phyloP scores from a whole-genome alignment of 257 asterid genomes.

The Vinca minor region DNA sequence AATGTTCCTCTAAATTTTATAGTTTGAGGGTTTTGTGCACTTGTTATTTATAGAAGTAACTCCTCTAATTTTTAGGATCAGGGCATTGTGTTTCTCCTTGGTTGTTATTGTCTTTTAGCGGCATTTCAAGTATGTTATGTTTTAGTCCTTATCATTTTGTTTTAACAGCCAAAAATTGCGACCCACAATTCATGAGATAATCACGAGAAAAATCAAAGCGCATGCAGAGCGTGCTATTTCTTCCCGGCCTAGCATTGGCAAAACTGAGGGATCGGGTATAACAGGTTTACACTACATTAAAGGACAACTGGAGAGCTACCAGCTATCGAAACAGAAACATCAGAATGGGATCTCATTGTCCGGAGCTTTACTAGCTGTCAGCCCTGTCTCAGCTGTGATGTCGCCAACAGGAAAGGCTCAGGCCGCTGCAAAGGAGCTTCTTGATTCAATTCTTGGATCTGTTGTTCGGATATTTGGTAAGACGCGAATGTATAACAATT shows the following conservation, averaged over 20 bases:
- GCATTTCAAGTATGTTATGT: background rate
- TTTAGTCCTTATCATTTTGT: background rate
- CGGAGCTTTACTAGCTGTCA: slow-evolving; percentile 62
- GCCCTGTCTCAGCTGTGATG: slow-evolving; percentile 93
- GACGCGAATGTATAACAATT: slow-evolving; percentile 22
- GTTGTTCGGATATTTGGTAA: slow-evolving; percentile 79
- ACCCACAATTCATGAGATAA: slow-evolving; percentile 84
- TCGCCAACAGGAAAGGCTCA: slow-evolving; percentile 93
- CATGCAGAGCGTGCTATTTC: slow-evolving; percentile 53
- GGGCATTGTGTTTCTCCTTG: slow-evolving; percentile 1
- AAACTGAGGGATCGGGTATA: slow-evolving; percentile 43
- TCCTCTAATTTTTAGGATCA: background rate
- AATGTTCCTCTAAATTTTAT: background rate
- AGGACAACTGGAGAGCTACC: slow-evolving; percentile 63
- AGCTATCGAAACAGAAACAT: slow-evolving; percentile 53
- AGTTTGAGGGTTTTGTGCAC: too few species aligned
- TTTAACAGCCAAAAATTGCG: slow-evolving; percentile 80
- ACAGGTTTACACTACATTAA: slow-evolving; percentile 65
- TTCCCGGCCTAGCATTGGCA: slow-evolving; percentile 52
- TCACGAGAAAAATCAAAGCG: slow-evolving; percentile 74
- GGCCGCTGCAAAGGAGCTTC: slow-evolving; percentile 76
- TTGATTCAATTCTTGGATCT: slow-evolving; percentile 72
- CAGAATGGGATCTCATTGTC: slow-evolving; percentile 62
- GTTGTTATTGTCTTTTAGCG: slow-evolving; percentile 7
- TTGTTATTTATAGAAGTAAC: too few species aligned